phyloP scores from a whole-genome alignment of 129 eudicot genomes.

The Escallonia rubra region DNA sequence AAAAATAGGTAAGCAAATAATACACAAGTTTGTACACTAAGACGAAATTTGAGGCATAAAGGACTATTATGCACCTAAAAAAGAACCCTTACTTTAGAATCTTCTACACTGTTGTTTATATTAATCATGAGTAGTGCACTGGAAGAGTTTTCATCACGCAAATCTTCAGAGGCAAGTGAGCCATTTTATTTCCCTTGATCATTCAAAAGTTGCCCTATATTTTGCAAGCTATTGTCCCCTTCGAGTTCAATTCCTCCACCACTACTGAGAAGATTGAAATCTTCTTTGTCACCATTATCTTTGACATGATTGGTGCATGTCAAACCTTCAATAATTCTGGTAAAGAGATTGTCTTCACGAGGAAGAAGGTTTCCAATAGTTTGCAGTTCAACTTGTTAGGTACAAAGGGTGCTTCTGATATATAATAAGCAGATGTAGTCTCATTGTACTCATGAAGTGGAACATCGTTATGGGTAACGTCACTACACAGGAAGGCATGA shows the following conservation, averaged over 20 bases:
- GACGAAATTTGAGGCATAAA: not conserved
- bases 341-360: conserved; percentile 59
- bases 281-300: conserved; percentile 41
- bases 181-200: conserved; percentile 4
- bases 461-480: conserved; percentile 4
- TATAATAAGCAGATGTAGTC: conserved; percentile 13
- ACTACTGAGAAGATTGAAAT: conserved; percentile 42
- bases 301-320: conserved; percentile 18
- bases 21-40: not conserved
- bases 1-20: not conserved
- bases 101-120: conserved; percentile 76
- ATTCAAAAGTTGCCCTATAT: conserved; percentile 11
- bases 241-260: conserved; percentile 63
- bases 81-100: conserved; percentile 59
- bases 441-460: conserved; percentile 7
- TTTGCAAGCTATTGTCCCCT: conserved; percentile 18
- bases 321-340: conserved; percentile 39
- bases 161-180: conserved; percentile 40
- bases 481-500: conserved; percentile 15
- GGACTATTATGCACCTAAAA: conserved; percentile 53
- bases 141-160: conserved; percentile 70
- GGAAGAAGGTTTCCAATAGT: conserved; percentile 54
- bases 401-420: conserved; percentile 14
- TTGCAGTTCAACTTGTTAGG: conserved; percentile 25
- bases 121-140: conserved; percentile 90